phyloP scores from a whole-genome alignment of 75 land plant genomes.

The Pinus taeda region DNA sequence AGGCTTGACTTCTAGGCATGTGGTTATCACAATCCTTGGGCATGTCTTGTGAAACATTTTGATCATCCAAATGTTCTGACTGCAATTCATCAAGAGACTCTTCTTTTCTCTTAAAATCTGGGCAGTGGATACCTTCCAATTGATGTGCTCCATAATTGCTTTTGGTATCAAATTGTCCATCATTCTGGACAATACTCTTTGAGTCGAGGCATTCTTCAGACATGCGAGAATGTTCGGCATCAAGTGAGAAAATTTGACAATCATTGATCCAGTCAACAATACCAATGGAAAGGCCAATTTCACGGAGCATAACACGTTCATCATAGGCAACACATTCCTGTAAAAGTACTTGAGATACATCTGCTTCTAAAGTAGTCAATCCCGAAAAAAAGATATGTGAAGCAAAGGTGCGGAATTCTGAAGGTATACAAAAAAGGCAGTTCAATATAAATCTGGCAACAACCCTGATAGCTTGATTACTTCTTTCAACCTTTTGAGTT shows the following conservation, averaged over 20 bases:
- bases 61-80: constrained; percentile 1
- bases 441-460: constrained; percentile 58
- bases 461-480: constrained; percentile 9
- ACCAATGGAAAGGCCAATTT: constrained; percentile 72
- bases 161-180: not conserved
- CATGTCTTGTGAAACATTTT: not conserved
- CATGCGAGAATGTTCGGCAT: not conserved
- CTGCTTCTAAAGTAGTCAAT: constrained; percentile 26
- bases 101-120: not conserved
- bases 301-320: constrained; percentile 60
- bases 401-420: constrained; percentile 67
- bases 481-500: not conserved
- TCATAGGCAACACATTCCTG: constrained; percentile 22
- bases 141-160: too few relatives aligned
- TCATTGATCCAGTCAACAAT: constrained; percentile 76
- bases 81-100: not conserved
- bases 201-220: not conserved
- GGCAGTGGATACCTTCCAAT: too few relatives aligned
- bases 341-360: constrained; percentile 43
- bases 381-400: constrained; percentile 65
- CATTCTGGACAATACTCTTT: constrained; percentile 2
- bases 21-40: not conserved
- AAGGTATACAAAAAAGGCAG: constrained; percentile 54
- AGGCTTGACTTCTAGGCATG: not conserved
- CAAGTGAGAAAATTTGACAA: constrained; percentile 32